Conservation (phyloP, 2,329 filamentous ascomycete genomes). For the Taxawa tesnikishii region DNA sequence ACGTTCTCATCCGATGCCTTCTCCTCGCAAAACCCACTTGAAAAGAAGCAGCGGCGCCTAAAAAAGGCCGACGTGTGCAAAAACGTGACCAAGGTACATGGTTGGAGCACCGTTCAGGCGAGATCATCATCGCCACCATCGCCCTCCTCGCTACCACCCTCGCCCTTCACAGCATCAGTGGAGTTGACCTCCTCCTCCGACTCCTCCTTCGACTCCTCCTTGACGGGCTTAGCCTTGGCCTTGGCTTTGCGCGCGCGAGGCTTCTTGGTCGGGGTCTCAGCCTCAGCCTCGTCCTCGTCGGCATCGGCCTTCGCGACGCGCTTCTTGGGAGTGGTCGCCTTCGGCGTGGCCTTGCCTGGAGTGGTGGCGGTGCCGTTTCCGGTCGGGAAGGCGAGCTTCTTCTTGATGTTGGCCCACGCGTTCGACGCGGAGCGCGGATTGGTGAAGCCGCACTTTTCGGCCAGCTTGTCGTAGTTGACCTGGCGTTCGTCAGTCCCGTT, state of each 20-base stretch:
- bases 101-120: not conserved
- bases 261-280: not conserved
- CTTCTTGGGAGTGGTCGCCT: slow-evolving; percentile 1
- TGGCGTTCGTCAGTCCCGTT: slow-evolving; percentile 8
- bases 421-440: slow-evolving; percentile 22
- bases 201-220: no score
- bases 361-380: not conserved
- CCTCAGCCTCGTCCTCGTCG: not conserved
- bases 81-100: no score
- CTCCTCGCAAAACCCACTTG: no score
- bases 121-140: not conserved
- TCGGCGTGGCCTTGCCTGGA: not conserved
- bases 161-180: not conserved
- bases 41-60: no score
- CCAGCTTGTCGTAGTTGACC: slow-evolving; percentile 27
- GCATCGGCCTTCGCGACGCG: not conserved
- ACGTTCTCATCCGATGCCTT: no score
- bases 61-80: no score
- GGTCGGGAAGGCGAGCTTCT: slow-evolving; percentile 29
- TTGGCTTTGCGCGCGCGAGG: slow-evolving; percentile 2
- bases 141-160: not conserved
- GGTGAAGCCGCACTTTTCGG: slow-evolving; percentile 22
- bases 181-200: no score
- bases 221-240: not conserved
- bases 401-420: slow-evolving; percentile 23